Conservation (phyloP, 345 rosid species). For the Rhizophora mangle region DNA sequence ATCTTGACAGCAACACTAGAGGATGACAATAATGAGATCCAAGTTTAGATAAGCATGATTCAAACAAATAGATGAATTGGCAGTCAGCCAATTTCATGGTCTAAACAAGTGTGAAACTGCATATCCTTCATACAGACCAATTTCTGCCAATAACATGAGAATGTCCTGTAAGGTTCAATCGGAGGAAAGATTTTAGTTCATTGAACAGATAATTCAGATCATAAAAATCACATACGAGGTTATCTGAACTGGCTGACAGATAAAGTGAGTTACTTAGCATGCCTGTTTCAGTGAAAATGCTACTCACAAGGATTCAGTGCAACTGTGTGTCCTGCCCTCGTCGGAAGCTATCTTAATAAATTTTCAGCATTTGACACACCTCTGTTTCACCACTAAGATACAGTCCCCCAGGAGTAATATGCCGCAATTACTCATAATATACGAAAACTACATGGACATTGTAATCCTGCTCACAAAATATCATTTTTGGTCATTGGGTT, state of each 20-base stretch:
- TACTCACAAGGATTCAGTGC: background rate
- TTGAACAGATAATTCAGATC: background rate
- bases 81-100: background rate
- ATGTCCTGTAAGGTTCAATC: background rate
- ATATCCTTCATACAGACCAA: background rate
- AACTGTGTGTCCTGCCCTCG: background rate
- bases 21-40: too few relatives aligned
- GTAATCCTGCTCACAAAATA: background rate
- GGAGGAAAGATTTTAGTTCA: background rate
- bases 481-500: conserved; percentile 56
- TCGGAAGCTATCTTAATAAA: background rate
- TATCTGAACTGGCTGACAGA: background rate
- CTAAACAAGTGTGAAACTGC: background rate
- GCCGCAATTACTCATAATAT: background rate
- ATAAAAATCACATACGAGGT: background rate
- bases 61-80: too few relatives aligned
- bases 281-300: background rate
- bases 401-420: background rate
- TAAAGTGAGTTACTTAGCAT: background rate
- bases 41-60: too few relatives aligned
- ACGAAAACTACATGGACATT: background rate
- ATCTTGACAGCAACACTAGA: too few relatives aligned
- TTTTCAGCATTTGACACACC: background rate
- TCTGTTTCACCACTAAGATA: background rate
- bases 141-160: background rate